Base-by-base conservation (phyloP, 2,329 filamentous ascomycete species). In the Sclerotinia trifoliorum region DNA sequence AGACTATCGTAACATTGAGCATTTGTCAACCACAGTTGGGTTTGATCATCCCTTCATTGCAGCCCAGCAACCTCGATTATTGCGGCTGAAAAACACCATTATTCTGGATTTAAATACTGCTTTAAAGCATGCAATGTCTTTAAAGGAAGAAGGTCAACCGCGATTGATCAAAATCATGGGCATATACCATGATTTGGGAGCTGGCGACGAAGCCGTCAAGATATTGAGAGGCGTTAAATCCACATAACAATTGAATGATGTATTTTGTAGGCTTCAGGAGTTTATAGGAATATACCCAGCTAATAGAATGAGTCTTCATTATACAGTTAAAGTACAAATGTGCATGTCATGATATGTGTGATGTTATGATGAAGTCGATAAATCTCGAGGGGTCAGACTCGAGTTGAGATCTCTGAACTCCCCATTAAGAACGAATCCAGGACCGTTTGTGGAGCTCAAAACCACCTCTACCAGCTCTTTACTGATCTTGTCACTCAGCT, bases 341-440 rank as follows among this genome's bases (percentile, higher is more conserved):
- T 73, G 72, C 71, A 72, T 65, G n/a, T 51, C 46, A 51, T 57
- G 29, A 29, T 44, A 32, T 62, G 0, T 62, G 0, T 52, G 35
- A 46, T 51, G 32, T 77, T 77, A 78, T 68, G 83, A 78, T 68
- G 83, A 80, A 29, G 81, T 82, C 65, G 83, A 80, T 74, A 90
- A 75, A 70, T 85, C 80, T 57, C 80, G 83, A 35, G 84, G 80
- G 56, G 82, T 81, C 60, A 90, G 78, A 62, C 80, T 81, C 70
- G 87, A 87, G 69, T 86, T 84, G 5, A 84, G 82, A 65, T 89
- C 83, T 75, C 81, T 87, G 78, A 95, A 91, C 66, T 90, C 87
- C 68, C 94, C 94, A 77, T 87, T 96, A 78, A 99, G 81, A 78
- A 89, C 93, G 82, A 99, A 88, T 0, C 93, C 94, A 1, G 95